Evolutionary conservation across 2,329 filamentous ascomycete species (phyloP).

Genomic region (Fusarium brevicatenulatum): DNA sequence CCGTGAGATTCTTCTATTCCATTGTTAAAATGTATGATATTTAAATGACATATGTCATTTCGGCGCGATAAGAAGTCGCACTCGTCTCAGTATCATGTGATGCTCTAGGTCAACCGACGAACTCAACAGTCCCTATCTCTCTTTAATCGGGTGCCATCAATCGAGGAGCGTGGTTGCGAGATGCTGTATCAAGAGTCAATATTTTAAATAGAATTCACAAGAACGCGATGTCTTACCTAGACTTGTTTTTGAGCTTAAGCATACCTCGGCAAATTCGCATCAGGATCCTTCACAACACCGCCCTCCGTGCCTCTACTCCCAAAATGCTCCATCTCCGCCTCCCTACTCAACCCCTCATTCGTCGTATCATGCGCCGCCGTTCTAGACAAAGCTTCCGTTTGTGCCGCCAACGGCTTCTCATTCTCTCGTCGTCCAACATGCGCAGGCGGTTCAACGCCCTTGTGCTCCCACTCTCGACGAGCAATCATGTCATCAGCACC

Average conservation of each 20-base stretch:
- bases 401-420: neutral
- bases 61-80: too few relatives aligned
- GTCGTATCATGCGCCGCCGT: neutral
- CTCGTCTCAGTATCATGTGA: neutral
- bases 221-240: neutral
- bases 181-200: neutral
- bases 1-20: neutral
- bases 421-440: neutral
- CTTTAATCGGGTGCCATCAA: neutral
- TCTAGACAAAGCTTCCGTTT: neutral
- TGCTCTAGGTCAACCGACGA: neutral
- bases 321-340: constrained; percentile 16
- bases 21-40: neutral
- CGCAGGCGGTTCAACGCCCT: constrained; percentile 12
- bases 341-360: constrained; percentile 13
- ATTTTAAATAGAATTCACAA: rapidly evolving
- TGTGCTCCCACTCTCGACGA: constrained; percentile 30
- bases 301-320: constrained; percentile 7
- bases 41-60: too few relatives aligned
- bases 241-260: neutral
- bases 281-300: neutral
- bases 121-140: neutral
- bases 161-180: rapidly evolving
- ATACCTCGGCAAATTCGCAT: neutral
- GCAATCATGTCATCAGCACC: constrained; percentile 34